phyloP scores from a whole-genome alignment of 192 early-diverging fungal genomes.

The Rhizophagus clarus region DNA sequence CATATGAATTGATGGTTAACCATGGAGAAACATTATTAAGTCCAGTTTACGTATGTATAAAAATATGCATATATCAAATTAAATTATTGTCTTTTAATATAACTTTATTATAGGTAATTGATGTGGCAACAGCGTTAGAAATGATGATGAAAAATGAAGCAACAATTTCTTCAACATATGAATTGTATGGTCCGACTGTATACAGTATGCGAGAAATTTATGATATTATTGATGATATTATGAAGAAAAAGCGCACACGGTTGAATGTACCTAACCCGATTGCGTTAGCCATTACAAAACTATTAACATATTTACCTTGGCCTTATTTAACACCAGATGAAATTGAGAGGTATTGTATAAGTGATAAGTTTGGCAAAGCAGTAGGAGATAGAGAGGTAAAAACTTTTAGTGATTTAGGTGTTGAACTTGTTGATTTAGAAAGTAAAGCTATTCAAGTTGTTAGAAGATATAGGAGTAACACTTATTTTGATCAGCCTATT shows the following conservation, averaged over 20 bases:
- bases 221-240: slow-evolving; percentile 70
- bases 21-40: slow-evolving; percentile 65
- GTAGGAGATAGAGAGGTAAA: slow-evolving; percentile 40
- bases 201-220: slow-evolving; percentile 74
- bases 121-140: slow-evolving; percentile 86
- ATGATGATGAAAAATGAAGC: slow-evolving; percentile 70
- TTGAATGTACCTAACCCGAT: slow-evolving; percentile 69
- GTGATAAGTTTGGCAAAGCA: slow-evolving; percentile 50
- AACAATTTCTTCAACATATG: slow-evolving; percentile 83
- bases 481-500: slow-evolving; percentile 55
- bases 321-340: slow-evolving; percentile 84
- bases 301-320: slow-evolving; percentile 70
- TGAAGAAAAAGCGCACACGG: slow-evolving; percentile 45
- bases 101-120: slow-evolving; percentile 58
- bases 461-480: slow-evolving; percentile 77
- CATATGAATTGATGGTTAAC: slow-evolving; percentile 66
- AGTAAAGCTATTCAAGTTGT: slow-evolving; percentile 81
- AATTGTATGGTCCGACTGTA: slow-evolving; percentile 74
- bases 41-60: slow-evolving; percentile 65
- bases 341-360: slow-evolving; percentile 78
- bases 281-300: slow-evolving; percentile 66
- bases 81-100: not conserved
- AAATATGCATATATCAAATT: not conserved
- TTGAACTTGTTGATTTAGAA: slow-evolving; percentile 81
- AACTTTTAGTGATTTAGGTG: slow-evolving; percentile 85